phyloP scores from a whole-genome alignment of 305 asterid species.

The Solanum hybrid region DNA sequence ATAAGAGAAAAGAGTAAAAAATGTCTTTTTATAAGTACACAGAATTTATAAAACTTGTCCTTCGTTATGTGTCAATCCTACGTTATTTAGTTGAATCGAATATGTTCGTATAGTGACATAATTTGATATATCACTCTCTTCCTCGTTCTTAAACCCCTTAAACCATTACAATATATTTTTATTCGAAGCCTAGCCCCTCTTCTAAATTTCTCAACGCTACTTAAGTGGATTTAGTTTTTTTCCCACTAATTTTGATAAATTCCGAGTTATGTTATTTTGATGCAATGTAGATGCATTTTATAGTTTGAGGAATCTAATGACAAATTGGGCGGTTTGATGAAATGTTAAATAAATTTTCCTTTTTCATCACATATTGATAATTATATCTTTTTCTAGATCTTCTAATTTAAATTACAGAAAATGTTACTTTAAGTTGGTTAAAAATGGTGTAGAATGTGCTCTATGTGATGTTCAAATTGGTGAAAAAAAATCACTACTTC shows the following conservation, averaged over 20 bases:
- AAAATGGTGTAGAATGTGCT: not conserved
- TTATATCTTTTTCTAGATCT: not conserved
- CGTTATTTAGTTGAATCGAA: not conserved
- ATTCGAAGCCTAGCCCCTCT: not conserved
- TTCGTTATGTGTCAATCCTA: not conserved
- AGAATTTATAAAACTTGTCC: not conserved
- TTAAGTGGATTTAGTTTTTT: not conserved
- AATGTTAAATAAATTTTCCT: not conserved
- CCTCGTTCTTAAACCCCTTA: not conserved
- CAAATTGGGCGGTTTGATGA: not conserved
- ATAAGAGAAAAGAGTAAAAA: not conserved
- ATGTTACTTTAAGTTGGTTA: not conserved
- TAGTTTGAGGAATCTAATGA: not conserved
- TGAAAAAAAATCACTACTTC: not conserved
- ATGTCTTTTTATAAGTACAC: not conserved
- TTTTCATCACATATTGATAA: not conserved
- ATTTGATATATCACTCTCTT: not conserved
- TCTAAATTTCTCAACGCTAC: not conserved
- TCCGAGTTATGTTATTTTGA: not conserved
- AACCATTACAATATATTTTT: not conserved
- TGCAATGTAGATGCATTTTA: not conserved
- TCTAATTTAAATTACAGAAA: not conserved
- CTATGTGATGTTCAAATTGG: not conserved
- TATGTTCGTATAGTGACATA: not conserved
- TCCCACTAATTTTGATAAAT: not conserved